A percentile compares a stretch with the other conserved stretches of the same genome.
Evolutionary conservation across 306 rosid species (phyloP).

Genomic region (Rosa rugosa): DNA sequence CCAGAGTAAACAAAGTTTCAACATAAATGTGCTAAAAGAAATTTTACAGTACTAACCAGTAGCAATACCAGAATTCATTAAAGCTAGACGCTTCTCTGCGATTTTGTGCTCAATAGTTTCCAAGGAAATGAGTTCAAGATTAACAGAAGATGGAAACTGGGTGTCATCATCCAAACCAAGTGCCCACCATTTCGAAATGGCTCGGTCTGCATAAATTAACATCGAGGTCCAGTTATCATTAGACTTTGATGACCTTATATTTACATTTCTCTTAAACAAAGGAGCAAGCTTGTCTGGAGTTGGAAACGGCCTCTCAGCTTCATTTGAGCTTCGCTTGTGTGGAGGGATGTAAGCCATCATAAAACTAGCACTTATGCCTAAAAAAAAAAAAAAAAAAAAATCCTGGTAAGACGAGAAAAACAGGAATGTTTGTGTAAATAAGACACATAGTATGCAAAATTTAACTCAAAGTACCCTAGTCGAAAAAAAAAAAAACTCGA

Average conservation of each 20-base stretch:
- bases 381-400: not conserved
- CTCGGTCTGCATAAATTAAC: conserved; percentile 17
- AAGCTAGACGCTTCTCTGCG: conserved; percentile 32
- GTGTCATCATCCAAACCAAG: conserved; percentile 32
- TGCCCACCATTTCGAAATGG: conserved; percentile 30
- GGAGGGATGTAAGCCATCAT: conserved; percentile 60
- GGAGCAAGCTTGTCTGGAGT: conserved; percentile 42
- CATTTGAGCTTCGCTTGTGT: conserved; percentile 45
- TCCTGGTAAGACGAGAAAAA: not conserved
- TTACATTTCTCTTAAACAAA: conserved; percentile 16
- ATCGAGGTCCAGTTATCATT: not conserved
- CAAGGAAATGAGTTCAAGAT: conserved; percentile 27
- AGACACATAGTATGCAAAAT: not conserved
- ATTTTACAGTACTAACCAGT: conserved; percentile 23
- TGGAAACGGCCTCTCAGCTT: conserved; percentile 14
- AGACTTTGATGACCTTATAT: not conserved
- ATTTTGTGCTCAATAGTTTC: conserved; percentile 8
- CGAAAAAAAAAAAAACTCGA: too few relatives aligned
- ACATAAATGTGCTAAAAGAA: not conserved
- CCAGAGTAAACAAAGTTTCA: not conserved
- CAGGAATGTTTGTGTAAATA: not conserved
- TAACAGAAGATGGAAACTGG: conserved; percentile 28
- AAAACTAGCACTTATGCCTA: not conserved
- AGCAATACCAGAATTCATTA: conserved; percentile 14
- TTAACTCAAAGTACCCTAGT: not conserved